Evolutionary conservation across 2,329 filamentous ascomycete genomes (phyloP).

Genomic region (Sporothrix pseudoabietina): DNA sequence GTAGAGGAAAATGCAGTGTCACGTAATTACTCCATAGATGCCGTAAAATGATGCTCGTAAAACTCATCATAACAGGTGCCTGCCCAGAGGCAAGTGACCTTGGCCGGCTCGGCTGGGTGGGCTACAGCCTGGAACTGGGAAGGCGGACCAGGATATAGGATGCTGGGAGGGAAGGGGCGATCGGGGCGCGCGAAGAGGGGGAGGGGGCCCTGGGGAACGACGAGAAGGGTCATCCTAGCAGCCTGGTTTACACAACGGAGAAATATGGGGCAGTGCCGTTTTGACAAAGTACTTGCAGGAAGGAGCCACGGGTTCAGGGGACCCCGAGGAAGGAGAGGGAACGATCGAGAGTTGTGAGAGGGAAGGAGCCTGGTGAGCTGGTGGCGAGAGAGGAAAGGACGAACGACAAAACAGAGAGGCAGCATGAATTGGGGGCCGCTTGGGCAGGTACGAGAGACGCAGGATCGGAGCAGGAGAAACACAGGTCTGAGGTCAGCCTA

Average conservation of each 20-base stretch:
- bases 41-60: background rate
- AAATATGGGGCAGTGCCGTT: constrained; percentile 3
- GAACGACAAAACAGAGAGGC: background rate
- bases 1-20: background rate
- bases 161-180: constrained; percentile 10
- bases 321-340: background rate
- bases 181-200: background rate
- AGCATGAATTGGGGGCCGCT: background rate
- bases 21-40: background rate
- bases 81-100: background rate
- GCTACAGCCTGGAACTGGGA: background rate
- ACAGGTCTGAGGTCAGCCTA: constrained; percentile 24
- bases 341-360: background rate
- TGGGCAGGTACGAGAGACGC: background rate
- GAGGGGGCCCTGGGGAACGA: background rate
- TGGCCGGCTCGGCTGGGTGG: background rate
- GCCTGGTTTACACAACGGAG: background rate
- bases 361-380: background rate
- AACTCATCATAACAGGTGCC: background rate
- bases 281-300: constrained; percentile 22
- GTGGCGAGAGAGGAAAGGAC: background rate
- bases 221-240: constrained; percentile 9
- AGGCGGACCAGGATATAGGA: background rate
- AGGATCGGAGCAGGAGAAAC: constrained; percentile 17
- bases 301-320: background rate